phyloP scores from a whole-genome alignment of 208 protist species.

The Crithidia sp. region DNA sequence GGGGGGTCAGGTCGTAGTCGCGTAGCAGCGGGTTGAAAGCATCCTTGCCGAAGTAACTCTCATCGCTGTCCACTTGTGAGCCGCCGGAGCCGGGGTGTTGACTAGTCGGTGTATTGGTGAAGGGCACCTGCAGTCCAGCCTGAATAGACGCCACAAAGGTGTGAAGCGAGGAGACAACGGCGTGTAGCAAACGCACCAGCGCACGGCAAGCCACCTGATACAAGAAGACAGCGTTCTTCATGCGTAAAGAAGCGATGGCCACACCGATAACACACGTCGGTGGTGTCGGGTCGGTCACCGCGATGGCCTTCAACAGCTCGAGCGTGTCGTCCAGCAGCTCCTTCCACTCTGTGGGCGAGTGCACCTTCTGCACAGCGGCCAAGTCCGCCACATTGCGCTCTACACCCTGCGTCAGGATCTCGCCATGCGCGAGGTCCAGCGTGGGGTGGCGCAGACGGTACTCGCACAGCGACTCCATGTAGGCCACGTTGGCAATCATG shows the following conservation, averaged over 20 bases:
- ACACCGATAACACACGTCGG: background rate
- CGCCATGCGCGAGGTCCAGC: slow-evolving; percentile 27
- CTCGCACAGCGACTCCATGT: slow-evolving; percentile 41
- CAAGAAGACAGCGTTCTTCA: slow-evolving; percentile 22
- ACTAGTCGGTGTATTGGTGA: background rate
- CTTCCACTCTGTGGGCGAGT: slow-evolving; percentile 20
- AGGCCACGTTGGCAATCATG: slow-evolving; percentile 17
- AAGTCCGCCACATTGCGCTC: background rate
- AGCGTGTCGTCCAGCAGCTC: slow-evolving; percentile 40
- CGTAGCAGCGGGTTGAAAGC: background rate
- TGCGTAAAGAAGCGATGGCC: slow-evolving; percentile 1
- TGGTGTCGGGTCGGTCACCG: slow-evolving; percentile 4
- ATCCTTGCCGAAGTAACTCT: background rate
- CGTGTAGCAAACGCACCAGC: slow-evolving; percentile 24
- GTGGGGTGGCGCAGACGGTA: slow-evolving; percentile 39
- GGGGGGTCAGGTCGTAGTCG: slow-evolving; percentile 9
- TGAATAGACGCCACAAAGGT: slow-evolving; percentile 13
- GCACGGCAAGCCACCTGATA: slow-evolving; percentile 24
- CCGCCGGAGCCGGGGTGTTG: background rate
- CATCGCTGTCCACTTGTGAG: background rate
- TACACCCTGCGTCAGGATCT: slow-evolving; percentile 5
- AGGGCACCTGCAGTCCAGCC: slow-evolving; percentile 11
- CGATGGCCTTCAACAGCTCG: slow-evolving; percentile 41
- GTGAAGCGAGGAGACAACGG: slow-evolving; percentile 1
- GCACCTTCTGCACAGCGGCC: background rate